Base-by-base conservation (phyloP, 768 basidiomycete genomes). In the Auricularia sp. region DNA sequence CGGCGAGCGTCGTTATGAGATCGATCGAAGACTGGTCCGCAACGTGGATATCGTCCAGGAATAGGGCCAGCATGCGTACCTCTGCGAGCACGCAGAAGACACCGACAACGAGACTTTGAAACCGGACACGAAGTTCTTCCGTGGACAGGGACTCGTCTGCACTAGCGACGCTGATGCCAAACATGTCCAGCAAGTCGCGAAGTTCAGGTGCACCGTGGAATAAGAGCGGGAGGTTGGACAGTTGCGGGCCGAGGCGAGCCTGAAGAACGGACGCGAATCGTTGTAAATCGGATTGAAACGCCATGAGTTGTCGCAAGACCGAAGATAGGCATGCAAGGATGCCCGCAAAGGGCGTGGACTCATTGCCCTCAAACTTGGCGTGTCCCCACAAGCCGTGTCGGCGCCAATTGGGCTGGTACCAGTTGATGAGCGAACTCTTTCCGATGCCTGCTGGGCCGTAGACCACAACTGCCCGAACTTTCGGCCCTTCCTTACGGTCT, bases 301-400 rank as follows among this genome's bases (percentile, higher is more conserved):
- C 85, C 82, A 87, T 88, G 44, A 90, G 76, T 70, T 90, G 89
- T 7, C 88, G 80, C 35, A 90, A 78, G 54, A 89, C 85, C 13
- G 87, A 84, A 3, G 88, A 88, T 4, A 90, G 75, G 68, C 87
- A 88, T 4, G 83, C 79, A 39, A 89, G 77, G 69, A 90, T 71
- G 0, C 86, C 84, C 14, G 85, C 80, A 71, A 89, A 90, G 16
- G 89, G 89, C 3, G 87, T 85, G 2, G 85, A 82, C 63, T 86
- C 84, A 5, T 80, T 77, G 61, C 77, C 81, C 68, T 87, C 83
- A 67, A 89, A 89, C 73, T 88, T 89, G 6, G 87, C 87, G 67
- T 89, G 87, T 14, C 87, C 88, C 88, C 88, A 90, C 4, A 89
- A 78, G 3, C 88, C 88, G 68, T 88, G 86, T 24, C 86, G 80